Percentiles rank a stretch among this genome's conserved stretches.
Conservation (phyloP, 1,284 basidiomycete species). For the Ustilago crameri region DNA sequence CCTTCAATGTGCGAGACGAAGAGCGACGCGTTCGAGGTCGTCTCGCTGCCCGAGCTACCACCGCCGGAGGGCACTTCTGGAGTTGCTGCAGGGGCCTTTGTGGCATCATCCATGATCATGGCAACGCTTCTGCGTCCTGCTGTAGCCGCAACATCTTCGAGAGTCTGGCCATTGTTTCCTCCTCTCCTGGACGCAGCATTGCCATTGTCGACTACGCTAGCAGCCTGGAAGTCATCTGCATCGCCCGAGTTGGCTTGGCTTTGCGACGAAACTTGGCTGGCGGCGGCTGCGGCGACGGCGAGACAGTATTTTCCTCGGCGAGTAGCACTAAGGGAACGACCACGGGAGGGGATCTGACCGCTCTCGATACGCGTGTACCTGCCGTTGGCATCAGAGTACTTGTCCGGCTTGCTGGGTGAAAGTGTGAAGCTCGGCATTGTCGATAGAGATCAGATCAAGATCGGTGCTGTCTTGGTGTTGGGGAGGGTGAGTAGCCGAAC, state of each 20-base stretch:
- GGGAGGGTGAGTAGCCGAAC: neutral
- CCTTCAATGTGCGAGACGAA: conserved; percentile 43
- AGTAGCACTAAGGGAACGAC: conserved; percentile 28
- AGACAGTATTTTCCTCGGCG: conserved; percentile 36
- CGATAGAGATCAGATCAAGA: neutral
- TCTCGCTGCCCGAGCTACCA: neutral
- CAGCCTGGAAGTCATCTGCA: conserved; percentile 18
- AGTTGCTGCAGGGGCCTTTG: conserved; percentile 1
- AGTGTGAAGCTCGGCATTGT: conserved; percentile 34
- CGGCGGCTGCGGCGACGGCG: conserved; percentile 28
- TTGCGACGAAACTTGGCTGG: neutral
- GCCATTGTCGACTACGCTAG: conserved; percentile 17
- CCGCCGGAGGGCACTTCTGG: neutral
- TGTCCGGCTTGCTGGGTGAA: conserved; percentile 30
- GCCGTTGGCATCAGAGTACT: conserved; percentile 37
- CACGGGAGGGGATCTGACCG: conserved; percentile 34
- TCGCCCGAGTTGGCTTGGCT: neutral
- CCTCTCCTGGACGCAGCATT: neutral
- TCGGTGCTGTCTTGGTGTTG: neutral
- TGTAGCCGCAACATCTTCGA: conserved; percentile 25
- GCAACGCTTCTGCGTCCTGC: conserved; percentile 38
- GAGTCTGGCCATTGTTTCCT: conserved; percentile 10
- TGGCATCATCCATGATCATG: conserved; percentile 44
- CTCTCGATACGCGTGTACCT: conserved; percentile 41
- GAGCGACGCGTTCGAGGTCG: conserved; percentile 9